Percentiles rank a stretch among this genome's conserved stretches.
Evolutionary conservation across 768 basidiomycete species (phyloP).

Genomic region (Xerocomellus chrysenteron): DNA sequence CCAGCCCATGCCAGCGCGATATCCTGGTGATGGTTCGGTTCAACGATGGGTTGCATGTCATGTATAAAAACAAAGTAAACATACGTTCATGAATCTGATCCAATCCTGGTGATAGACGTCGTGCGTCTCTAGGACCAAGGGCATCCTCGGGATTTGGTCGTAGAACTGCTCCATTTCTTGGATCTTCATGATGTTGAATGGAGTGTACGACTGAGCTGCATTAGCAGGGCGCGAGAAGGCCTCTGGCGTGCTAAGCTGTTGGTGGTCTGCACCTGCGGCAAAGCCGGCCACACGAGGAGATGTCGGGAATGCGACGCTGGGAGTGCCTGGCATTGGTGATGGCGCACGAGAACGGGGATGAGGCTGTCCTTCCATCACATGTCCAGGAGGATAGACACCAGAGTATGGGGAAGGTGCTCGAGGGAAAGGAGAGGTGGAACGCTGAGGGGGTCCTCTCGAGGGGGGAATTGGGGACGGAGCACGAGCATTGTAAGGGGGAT

Average conservation of each 20-base stretch:
- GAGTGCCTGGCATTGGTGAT: conserved; percentile 51
- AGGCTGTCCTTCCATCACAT: conserved; percentile 55
- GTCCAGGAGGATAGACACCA: conserved; percentile 55
- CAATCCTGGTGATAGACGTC: conserved; percentile 80
- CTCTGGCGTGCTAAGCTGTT: conserved; percentile 60
- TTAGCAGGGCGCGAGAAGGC: conserved; percentile 75
- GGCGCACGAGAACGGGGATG: conserved; percentile 45
- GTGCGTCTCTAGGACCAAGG: conserved; percentile 66
- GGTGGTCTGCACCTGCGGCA: conserved; percentile 22
- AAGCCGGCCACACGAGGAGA: conserved; percentile 30
- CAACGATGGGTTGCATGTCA: not conserved
- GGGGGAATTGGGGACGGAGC: conserved; percentile 32
- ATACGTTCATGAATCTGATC: conserved; percentile 74
- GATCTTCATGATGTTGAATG: conserved; percentile 69
- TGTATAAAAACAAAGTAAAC: conserved; percentile 17
- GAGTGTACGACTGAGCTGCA: conserved; percentile 60
- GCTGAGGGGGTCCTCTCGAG: conserved; percentile 16
- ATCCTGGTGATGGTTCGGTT: conserved; percentile 46
- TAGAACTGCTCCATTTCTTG: conserved; percentile 77
- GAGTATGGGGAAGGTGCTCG: conserved; percentile 31
- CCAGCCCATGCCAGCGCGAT: conserved; percentile 73
- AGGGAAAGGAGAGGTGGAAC: conserved; percentile 33
- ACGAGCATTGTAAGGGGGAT: conserved; percentile 27
- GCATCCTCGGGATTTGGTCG: conserved; percentile 69
- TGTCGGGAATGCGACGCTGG: conserved; percentile 27